These are phyloP conservation scores for Coemansia javaensis DNA, from an alignment of 192 early-diverging fungal genomes.

Conservation along the genomic window DNA sequence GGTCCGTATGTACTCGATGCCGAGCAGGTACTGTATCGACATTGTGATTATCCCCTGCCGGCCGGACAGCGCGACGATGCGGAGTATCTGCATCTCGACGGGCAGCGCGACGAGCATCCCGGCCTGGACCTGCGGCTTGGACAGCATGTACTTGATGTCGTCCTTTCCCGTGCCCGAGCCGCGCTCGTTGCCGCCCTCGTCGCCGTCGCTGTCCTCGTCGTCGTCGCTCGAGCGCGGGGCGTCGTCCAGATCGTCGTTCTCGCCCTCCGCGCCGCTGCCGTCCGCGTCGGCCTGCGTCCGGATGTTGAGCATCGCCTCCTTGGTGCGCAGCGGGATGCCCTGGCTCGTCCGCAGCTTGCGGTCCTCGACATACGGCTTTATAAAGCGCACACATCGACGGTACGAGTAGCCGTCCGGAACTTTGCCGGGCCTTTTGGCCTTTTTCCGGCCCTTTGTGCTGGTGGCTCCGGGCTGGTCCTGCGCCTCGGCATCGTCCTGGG, in stretches of 20 bases:
- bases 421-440: not conserved
- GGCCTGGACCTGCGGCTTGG: constrained; percentile 14
- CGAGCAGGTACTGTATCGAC: constrained; percentile 20
- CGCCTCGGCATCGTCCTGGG: not conserved
- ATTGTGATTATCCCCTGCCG: constrained; percentile 16
- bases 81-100: constrained; percentile 34
- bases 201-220: constrained; percentile 9
- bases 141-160: constrained; percentile 29
- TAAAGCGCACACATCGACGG: constrained; percentile 36
- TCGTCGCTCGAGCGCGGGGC: constrained; percentile 23
- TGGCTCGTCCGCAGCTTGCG: constrained; percentile 5
- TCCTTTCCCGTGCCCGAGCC: constrained; percentile 24
- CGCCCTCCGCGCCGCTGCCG: not conserved
- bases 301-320: not conserved
- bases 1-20: constrained; percentile 1
- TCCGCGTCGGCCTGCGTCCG: not conserved
- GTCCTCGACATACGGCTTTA: constrained; percentile 28
- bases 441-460: not conserved
- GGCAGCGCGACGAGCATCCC: constrained; percentile 18
- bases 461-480: no score
- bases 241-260: constrained; percentile 4
- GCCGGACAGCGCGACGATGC: constrained; percentile 38
- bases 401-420: constrained; percentile 12
- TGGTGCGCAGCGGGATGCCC: constrained; percentile 21
- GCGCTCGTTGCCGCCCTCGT: constrained; percentile 15